Base-by-base conservation (phyloP, 192 early-diverging fungal species). In the Podila verticillata region DNA sequence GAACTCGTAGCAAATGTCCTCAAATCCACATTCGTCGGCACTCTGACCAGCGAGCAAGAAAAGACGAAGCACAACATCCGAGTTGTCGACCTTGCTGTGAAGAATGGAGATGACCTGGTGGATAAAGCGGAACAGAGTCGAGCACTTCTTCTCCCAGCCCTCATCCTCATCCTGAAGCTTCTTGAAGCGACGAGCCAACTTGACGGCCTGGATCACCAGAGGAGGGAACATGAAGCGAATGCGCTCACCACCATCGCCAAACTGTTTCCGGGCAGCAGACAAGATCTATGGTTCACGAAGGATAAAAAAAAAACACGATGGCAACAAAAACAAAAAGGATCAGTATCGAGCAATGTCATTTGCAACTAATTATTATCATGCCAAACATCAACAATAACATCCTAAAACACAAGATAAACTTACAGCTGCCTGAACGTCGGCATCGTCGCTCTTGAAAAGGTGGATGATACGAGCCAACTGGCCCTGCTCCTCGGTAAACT, bases 1-100 rank as follows among this genome's bases (percentile, higher is more conserved):
- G 84, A 98, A 97, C 82, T 99, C 98, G 83, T 99, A 99, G 12
- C 91, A 90, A n/a, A 96, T 87, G 68, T 99, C 97, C 73, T 98
- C 97, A 75, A 95, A 91, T 7, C 94, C 90, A 19, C 89, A 87
- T 77, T 96, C 93, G 64, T 96, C 92, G 13, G 97, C 96, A 20
- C 90, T 89, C 66, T 95, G 90, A 0, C 96, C 98, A 3, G 94
- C 93, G 73, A 95, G 78, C 70, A 99, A 82, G 74, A 93, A 97
- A 69, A 98, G 77, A 39, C 94, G 90, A 63, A 99, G 77, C n/a
- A 88, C 86, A 35, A 85, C 82, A 31, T 88, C 89, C 17, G 87
- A 78, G 63, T 74, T 86, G 44, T 90, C 90, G 32, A 84, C 86
- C 78, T 90, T 90, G 68, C 89, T 86, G 47, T 91, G 85, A 8